These are phyloP conservation scores for Yarrowia osloensis DNA, from an alignment of 805 yeast species.

Conservation along the genomic window DNA sequence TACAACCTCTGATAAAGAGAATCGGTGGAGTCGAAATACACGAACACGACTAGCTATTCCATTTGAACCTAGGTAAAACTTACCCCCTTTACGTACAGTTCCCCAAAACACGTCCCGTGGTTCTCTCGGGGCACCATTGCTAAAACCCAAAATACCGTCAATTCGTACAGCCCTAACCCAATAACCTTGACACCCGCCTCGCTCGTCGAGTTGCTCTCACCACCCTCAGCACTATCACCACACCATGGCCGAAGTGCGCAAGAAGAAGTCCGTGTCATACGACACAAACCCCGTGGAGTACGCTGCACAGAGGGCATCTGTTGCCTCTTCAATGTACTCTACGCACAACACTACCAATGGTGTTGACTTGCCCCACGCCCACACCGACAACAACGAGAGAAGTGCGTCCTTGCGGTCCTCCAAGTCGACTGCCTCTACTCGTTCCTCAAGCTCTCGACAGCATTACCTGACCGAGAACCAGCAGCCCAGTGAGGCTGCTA, in stretches of 20 bases:
- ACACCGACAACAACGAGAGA: slow-evolving; percentile 13
- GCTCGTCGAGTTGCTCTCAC: slow-evolving; percentile 30
- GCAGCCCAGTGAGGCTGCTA: slow-evolving; percentile 28
- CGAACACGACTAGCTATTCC: neutral
- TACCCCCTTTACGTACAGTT: neutral
- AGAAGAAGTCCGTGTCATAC: slow-evolving; percentile 30
- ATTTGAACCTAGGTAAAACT: neutral
- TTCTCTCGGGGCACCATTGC: slow-evolving; percentile 22
- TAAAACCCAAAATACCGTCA: slow-evolving; percentile 3
- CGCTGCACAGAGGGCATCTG: slow-evolving; percentile 27
- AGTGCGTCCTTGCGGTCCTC: slow-evolving; percentile 24
- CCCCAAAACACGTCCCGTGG: slow-evolving; percentile 27
- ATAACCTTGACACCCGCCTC: slow-evolving; percentile 29
- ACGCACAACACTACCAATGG: slow-evolving; percentile 31
- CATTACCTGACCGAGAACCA: slow-evolving; percentile 22
- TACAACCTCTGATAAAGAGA: neutral
- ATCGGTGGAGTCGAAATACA: neutral
- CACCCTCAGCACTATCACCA: slow-evolving; percentile 26
- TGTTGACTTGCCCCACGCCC: slow-evolving; percentile 29
- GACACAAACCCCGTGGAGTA: slow-evolving; percentile 28
- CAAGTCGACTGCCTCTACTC: slow-evolving; percentile 27
- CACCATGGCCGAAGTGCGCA: slow-evolving; percentile 31
- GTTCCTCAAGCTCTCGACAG: slow-evolving; percentile 28
- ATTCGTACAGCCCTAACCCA: slow-evolving; percentile 16
- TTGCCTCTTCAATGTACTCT: slow-evolving; percentile 22